Evolutionary conservation across 2,329 filamentous ascomycete genomes (phyloP), one percentile per base, ranked within the genome.

Genomic region (Fusarium sp.): DNA sequence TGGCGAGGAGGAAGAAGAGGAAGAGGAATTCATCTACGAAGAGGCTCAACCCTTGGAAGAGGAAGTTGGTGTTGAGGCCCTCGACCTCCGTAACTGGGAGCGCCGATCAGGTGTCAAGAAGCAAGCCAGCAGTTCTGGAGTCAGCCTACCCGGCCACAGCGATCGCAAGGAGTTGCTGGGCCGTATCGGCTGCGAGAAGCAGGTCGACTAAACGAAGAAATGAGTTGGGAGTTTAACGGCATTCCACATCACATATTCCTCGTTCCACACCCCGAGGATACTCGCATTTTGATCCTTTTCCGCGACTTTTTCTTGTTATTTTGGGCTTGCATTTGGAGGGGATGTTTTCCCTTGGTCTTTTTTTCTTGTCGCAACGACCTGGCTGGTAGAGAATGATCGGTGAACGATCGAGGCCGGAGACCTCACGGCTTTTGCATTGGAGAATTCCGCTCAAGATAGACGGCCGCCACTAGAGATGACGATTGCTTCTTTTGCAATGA

Each of bases 121-220:
- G 72, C 80, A 83, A 66, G 82, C 80, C 21, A 82, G 83, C 56
- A 82, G 87, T 56, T 86, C 86, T 8, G 86, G 87, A 49, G 88
- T 92, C 74, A 92, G 89, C 74, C 84, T 93, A 56, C 87, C 89
- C 20, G 88, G 91, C 25, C 89, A 91, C 78, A 90, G 90, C 73
- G 91, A 93, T 78, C 87, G 90, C 73, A 96, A 95, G 83, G 93
- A 94, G 78, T 83, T 96, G 71, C 84, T 96, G 55, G 92, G 92
- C 46, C 86, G 93, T 55, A 96, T 96, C 75, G 93, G 93, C 50
- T 96, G 93, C 78, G 92, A 94, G 79, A 93, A 93, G 84, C 91
- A 89, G 76, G 84, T 88, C 58, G 86, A 89, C 21, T 82, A 74
- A 74, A 51, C 37, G 57, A 59, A 45, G 51, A 53, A 45, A 59